Conservation (phyloP, 2,329 filamentous ascomycete genomes). For the Penicillium sp. region DNA sequence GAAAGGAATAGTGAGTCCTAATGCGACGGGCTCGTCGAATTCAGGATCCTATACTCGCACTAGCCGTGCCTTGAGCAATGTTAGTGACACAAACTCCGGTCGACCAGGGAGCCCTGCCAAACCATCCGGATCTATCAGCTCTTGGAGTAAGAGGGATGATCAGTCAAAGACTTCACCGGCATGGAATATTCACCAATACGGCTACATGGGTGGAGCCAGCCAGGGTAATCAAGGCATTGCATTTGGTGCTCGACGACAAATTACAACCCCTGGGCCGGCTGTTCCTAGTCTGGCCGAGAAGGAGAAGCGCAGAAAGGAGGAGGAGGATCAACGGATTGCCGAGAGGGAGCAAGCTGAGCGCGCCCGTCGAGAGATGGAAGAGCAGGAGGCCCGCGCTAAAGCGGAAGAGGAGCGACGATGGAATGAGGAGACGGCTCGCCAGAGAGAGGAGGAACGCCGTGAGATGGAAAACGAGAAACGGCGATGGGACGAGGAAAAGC, state of each 20-base stretch:
- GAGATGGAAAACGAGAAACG: conserved; percentile 49
- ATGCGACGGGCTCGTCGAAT: conserved; percentile 62
- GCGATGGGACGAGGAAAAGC: conserved; percentile 55
- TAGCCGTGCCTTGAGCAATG: conserved; percentile 55
- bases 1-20: conserved; percentile 62
- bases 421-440: conserved; percentile 46
- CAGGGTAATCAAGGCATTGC: conserved; percentile 93
- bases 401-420: conserved; percentile 48
- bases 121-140: conserved; percentile 65
- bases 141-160: conserved; percentile 85
- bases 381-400: conserved; percentile 48
- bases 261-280: conserved; percentile 75
- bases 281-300: conserved; percentile 85
- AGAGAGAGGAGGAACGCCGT: conserved; percentile 53
- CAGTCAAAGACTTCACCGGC: conserved; percentile 80
- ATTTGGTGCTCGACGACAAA: conserved; percentile 89
- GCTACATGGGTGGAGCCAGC: conserved; percentile 95
- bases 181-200: conserved; percentile 98
- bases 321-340: conserved; percentile 52
- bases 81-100: conserved; percentile 49
- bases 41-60: conserved; percentile 43
- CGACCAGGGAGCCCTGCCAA: conserved; percentile 62
- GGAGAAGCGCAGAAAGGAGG: conserved; percentile 65
- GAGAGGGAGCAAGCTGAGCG: conserved; percentile 53
- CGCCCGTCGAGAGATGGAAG: conserved; percentile 51